Evolutionary conservation across 2,329 filamentous ascomycete genomes (phyloP).

Genomic region (Mollisia scopiformis): DNA sequence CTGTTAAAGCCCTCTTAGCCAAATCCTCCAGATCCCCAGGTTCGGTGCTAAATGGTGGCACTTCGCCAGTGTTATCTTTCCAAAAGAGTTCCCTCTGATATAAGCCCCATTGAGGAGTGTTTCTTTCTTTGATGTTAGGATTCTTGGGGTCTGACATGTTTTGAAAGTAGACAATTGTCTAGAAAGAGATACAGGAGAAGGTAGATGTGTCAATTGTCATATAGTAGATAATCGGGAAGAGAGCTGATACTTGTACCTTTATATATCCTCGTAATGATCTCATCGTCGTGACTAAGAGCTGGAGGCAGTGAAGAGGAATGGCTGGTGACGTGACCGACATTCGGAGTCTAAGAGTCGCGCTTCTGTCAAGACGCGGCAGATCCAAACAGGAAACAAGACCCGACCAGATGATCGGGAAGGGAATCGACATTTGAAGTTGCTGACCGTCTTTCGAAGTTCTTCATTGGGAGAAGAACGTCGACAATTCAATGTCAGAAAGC

Average conservation of each 20-base stretch:
- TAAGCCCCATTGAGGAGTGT: slow-evolving; percentile 55
- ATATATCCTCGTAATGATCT: neutral
- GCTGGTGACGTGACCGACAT: neutral
- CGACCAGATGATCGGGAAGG: neutral
- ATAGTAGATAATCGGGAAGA: neutral
- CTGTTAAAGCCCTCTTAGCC: slow-evolving; percentile 57
- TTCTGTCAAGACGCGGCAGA: neutral
- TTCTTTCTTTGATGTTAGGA: slow-evolving; percentile 51
- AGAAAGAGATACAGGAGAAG: neutral
- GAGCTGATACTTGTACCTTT: neutral
- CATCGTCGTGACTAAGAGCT: neutral
- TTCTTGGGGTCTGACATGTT: slow-evolving; percentile 49
- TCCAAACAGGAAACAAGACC: neutral
- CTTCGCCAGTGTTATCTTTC: slow-evolving; percentile 52
- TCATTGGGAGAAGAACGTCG: no score
- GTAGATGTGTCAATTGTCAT: neutral
- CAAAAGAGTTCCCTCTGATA: slow-evolving; percentile 60
- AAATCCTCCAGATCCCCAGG: slow-evolving; percentile 61
- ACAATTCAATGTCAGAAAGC: no score
- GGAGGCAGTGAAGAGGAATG: neutral
- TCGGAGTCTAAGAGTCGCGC: no score
- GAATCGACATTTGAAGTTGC: no score
- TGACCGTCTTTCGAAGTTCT: no score
- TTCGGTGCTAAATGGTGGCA: slow-evolving; percentile 55
- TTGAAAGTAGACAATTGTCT: neutral